Evolutionary conservation across 306 rosid genomes (phyloP).

Genomic region (Ziziphus jujuba): DNA sequence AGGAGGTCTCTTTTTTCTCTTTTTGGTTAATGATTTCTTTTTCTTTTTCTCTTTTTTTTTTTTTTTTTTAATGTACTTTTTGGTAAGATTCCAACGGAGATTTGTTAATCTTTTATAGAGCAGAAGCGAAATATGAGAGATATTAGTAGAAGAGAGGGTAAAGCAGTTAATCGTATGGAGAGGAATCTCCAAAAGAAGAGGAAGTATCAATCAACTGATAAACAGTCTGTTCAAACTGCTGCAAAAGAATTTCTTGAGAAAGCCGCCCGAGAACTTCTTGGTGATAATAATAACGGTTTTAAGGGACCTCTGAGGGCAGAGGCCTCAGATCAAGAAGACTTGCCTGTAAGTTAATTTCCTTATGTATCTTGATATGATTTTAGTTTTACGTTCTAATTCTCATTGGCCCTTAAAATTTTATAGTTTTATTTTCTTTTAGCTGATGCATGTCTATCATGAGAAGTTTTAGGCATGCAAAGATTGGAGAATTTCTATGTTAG

Average conservation of each 20-base stretch:
- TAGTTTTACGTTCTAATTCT: conserved; percentile 8
- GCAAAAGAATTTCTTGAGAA: conserved; percentile 89
- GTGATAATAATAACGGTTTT: conserved; percentile 48
- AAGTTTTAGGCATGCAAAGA: background rate
- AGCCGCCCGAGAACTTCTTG: conserved; percentile 83
- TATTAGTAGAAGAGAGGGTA: conserved; percentile 68
- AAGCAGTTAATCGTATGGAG: conserved; percentile 40
- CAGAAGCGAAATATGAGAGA: conserved; percentile 66
- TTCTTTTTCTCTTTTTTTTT: background rate
- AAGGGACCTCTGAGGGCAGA: conserved; percentile 65
- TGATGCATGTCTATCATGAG: background rate
- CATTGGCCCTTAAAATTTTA: too few relatives aligned
- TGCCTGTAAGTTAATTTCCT: conserved; percentile 30
- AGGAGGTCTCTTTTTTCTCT: conserved; percentile 19
- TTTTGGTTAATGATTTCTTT: background rate
- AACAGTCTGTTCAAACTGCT: conserved; percentile 63
- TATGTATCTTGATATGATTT: conserved; percentile 35
- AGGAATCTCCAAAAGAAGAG: conserved; percentile 68
- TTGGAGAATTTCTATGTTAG: background rate
- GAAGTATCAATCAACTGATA: conserved; percentile 69
- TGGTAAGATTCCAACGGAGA: background rate
- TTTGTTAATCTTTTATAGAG: conserved; percentile 38
- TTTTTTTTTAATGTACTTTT: background rate
- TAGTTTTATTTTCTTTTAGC: background rate
- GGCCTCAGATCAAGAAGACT: conserved; percentile 42